A percentile compares a stretch with the other conserved stretches of the same genome.
Evolutionary conservation across 257 asterid species (phyloP).

Genomic region (Jasminum sambac): DNA sequence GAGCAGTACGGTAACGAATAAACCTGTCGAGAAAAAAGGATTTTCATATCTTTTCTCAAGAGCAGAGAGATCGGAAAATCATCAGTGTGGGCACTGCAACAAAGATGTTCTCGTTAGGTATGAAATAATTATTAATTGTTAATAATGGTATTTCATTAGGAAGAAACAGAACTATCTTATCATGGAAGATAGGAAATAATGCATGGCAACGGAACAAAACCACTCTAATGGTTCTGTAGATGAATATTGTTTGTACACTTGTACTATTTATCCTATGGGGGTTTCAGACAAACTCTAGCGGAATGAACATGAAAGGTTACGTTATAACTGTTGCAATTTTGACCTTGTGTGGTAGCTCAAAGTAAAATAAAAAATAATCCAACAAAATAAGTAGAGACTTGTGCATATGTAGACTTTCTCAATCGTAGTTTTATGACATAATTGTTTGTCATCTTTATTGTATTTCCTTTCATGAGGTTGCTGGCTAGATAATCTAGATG

Average conservation of each 20-base stretch:
- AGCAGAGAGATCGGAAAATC: conserved; percentile 59
- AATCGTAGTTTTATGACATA: not conserved
- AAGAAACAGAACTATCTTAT: conserved; percentile 6
- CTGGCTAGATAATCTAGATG: not conserved
- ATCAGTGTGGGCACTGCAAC: conserved; percentile 76
- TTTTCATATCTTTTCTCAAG: conserved; percentile 74
- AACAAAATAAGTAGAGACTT: not conserved
- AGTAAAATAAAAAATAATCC: not conserved
- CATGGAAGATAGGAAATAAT: conserved; percentile 18
- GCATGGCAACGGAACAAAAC: conserved; percentile 15
- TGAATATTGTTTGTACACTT: not conserved
- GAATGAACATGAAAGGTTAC: not conserved
- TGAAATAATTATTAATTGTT: conserved; percentile 16
- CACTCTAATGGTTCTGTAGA: conserved; percentile 12
- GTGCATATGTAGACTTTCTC: not conserved
- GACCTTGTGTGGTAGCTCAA: not conserved
- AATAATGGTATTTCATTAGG: conserved; percentile 14
- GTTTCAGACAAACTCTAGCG: not conserved
- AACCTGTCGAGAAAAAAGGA: conserved; percentile 55
- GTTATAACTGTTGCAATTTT: conserved; percentile 1
- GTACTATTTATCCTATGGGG: not conserved
- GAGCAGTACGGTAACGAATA: conserved; percentile 33
- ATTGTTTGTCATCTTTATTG: not conserved
- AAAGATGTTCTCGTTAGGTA: conserved; percentile 80
- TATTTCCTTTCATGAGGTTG: not conserved